phyloP scores from a whole-genome alignment of 1,284 basidiomycete genomes.

The Anthracocystis walkeri region DNA sequence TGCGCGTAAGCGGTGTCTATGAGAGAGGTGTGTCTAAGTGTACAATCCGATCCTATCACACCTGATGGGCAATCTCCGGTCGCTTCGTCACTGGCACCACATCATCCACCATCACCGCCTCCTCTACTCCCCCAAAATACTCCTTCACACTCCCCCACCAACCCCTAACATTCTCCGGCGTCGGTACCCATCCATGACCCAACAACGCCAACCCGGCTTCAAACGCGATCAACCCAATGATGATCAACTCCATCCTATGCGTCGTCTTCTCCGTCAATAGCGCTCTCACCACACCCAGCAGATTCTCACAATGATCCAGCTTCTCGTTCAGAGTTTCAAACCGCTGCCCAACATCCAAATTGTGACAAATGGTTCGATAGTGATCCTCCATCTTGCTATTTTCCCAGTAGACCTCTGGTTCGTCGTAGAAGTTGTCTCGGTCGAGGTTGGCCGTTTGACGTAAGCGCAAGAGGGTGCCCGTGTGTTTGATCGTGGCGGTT shows the following conservation, averaged over 20 bases:
- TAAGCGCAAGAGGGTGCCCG: conserved; percentile 63
- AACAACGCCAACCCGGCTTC: conserved; percentile 59
- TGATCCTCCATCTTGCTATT: conserved; percentile 63
- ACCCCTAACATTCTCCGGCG: conserved; percentile 28
- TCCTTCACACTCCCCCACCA: conserved; percentile 13
- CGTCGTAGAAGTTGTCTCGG: conserved; percentile 66
- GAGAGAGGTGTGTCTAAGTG: conserved; percentile 1
- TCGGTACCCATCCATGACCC: conserved; percentile 59
- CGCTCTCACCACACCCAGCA: conserved; percentile 64
- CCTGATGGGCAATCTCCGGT: conserved; percentile 9
- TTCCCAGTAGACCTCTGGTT: conserved; percentile 68
- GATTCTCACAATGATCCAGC: conserved; percentile 66
- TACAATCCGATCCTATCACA: neutral
- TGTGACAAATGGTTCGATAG: conserved; percentile 63
- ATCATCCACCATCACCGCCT: neutral
- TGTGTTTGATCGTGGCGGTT: conserved; percentile 63
- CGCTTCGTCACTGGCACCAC: neutral
- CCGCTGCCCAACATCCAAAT: conserved; percentile 61
- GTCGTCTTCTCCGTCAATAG: conserved; percentile 64
- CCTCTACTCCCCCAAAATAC: conserved; percentile 8
- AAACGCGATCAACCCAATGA: conserved; percentile 63
- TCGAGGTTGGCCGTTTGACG: conserved; percentile 64
- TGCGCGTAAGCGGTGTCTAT: neutral
- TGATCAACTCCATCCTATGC: conserved; percentile 67
- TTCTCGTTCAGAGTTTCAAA: conserved; percentile 67